These are phyloP conservation scores for Ganoderma leucocontextum DNA, from an alignment of 1,284 basidiomycete genomes.

Conservation along the genomic window DNA sequence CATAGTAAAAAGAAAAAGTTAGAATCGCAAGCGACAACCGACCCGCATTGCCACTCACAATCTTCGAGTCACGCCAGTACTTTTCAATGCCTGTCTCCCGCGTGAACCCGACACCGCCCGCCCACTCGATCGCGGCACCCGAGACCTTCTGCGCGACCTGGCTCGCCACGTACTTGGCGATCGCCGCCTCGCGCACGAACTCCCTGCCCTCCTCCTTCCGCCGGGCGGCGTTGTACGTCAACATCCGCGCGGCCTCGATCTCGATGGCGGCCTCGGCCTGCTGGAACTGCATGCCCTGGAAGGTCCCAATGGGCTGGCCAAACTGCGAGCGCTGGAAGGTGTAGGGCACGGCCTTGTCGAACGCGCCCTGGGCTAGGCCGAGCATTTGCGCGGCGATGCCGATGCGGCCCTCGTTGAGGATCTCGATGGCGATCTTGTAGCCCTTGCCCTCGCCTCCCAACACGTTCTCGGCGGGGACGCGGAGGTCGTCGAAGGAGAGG, in stretches of 20 bases:
- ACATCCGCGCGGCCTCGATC: slow-evolving; percentile 90
- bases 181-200: slow-evolving; percentile 95
- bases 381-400: slow-evolving; percentile 98
- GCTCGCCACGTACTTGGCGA: slow-evolving; percentile 94
- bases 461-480: slow-evolving; percentile 92
- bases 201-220: slow-evolving; percentile 89
- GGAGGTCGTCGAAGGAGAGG: slow-evolving; percentile 95
- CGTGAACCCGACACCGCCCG: slow-evolving; percentile 95
- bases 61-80: slow-evolving; percentile 95
- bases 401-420: slow-evolving; percentile 97
- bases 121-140: slow-evolving; percentile 96
- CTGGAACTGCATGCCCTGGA: slow-evolving; percentile 97
- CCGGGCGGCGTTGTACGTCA: slow-evolving; percentile 97
- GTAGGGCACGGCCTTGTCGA: slow-evolving; percentile 92
- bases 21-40: neutral
- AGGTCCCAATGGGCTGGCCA: slow-evolving; percentile 90
- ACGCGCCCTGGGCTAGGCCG: slow-evolving; percentile 96
- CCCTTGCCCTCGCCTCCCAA: slow-evolving; percentile 95
- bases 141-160: slow-evolving; percentile 90
- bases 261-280: slow-evolving; percentile 90
- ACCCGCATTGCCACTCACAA: slow-evolving; percentile 59
- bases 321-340: slow-evolving; percentile 96
- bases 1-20: neutral
- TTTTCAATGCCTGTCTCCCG: slow-evolving; percentile 95
- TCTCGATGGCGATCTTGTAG: slow-evolving; percentile 99